Evolutionary conservation across 2,329 filamentous ascomycete genomes (phyloP).

Genomic region (Sphaceloma murrayae): DNA sequence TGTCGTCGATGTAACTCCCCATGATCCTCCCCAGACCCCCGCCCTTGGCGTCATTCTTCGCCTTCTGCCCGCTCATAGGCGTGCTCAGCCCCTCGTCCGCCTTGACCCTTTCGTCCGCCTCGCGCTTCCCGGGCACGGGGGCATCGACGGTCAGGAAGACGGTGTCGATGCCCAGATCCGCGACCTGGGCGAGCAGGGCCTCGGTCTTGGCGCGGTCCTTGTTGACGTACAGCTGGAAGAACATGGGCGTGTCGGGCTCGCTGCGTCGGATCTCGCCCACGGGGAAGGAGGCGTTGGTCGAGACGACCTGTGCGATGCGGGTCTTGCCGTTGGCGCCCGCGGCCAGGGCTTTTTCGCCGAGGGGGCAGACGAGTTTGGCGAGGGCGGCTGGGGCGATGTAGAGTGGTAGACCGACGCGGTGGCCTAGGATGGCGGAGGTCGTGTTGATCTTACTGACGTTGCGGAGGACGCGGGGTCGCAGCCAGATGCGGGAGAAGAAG

Average conservation of each 20-base stretch:
- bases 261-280: constrained; percentile 26
- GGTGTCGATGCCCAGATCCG: constrained; percentile 39
- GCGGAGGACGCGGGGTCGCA: constrained; percentile 39
- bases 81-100: constrained; percentile 40
- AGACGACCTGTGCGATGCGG: constrained; percentile 25
- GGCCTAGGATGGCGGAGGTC: constrained; percentile 28
- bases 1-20: constrained; percentile 49
- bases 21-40: constrained; percentile 47
- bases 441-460: constrained; percentile 32
- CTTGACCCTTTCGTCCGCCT: constrained; percentile 37
- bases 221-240: constrained; percentile 56
- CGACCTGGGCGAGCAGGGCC: constrained; percentile 39
- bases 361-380: constrained; percentile 30
- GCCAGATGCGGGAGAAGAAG: constrained; percentile 37
- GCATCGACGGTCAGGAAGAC: constrained; percentile 52
- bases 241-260: constrained; percentile 30
- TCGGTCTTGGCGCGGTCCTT: constrained; percentile 45
- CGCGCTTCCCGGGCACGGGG: constrained; percentile 48
- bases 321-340: constrained; percentile 22
- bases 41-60: constrained; percentile 46
- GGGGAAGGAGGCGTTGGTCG: constrained; percentile 28
- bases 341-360: constrained; percentile 32
- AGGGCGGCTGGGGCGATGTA: constrained; percentile 32
- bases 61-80: constrained; percentile 43
- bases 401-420: constrained; percentile 28